Percentiles rank a stretch among this genome's conserved stretches.
These are phyloP conservation scores for Jackrogersella minutella DNA, from an alignment of 495 filamentous ascomycete genomes.

Conservation along the genomic window DNA sequence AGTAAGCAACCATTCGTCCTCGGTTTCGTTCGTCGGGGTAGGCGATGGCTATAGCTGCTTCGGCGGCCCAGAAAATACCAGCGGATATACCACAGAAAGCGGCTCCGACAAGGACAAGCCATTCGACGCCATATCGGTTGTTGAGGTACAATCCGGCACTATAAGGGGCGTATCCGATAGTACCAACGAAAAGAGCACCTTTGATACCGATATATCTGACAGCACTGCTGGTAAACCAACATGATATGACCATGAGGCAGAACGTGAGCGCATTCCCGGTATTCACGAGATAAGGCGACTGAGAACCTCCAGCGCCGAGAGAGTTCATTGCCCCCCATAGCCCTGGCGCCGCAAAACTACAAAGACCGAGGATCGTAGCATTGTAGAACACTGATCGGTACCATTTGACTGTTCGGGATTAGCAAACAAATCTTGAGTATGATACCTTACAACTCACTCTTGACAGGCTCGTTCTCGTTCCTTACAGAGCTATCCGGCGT, in stretches of 20 bases:
- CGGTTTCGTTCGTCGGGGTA: constrained; percentile 71
- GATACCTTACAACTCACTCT: constrained; percentile 2
- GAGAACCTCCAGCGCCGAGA: constrained; percentile 69
- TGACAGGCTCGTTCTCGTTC: constrained; percentile 8
- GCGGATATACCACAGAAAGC: constrained; percentile 71
- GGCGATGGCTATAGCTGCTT: constrained; percentile 69
- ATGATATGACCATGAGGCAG: constrained; percentile 70
- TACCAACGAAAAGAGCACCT: constrained; percentile 69
- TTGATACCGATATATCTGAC: constrained; percentile 70
- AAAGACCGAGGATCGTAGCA: constrained; percentile 68
- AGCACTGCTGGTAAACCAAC: constrained; percentile 62
- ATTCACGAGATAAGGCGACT: constrained; percentile 71
- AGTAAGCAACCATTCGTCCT: constrained; percentile 66
- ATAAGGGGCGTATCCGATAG: constrained; percentile 71
- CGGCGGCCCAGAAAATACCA: constrained; percentile 73
- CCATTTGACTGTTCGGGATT: constrained; percentile 62
- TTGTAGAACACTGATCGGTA: constrained; percentile 70
- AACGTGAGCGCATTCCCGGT: constrained; percentile 74
- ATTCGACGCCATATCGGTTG: constrained; percentile 68
- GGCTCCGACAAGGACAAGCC: constrained; percentile 70
- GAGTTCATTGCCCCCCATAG: constrained; percentile 77
- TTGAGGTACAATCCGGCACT: constrained; percentile 72
- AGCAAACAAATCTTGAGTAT: not conserved
- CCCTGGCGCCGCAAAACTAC: constrained; percentile 69
- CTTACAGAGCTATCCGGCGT: not conserved